Conservation (phyloP, 257 asterid species). For the Eucommia ulmoides region DNA sequence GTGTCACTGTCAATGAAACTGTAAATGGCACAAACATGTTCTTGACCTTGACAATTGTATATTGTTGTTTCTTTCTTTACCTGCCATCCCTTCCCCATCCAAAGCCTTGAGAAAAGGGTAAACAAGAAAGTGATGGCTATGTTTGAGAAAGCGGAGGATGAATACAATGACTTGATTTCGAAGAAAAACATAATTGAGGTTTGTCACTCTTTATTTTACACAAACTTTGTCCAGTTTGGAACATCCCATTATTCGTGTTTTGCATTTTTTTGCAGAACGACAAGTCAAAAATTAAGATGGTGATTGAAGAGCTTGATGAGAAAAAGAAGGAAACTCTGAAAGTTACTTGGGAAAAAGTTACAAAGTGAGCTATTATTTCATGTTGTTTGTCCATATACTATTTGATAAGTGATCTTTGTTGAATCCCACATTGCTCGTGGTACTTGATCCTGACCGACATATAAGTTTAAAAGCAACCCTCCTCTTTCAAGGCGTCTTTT, state of each 20-base stretch:
- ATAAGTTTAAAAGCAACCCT: too few relatives aligned
- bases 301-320: conserved; percentile 97
- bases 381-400: neutral
- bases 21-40: conserved; percentile 3
- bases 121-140: conserved; percentile 94
- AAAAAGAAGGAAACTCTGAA: conserved; percentile 88
- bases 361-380: conserved; percentile 48
- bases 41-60: too few relatives aligned
- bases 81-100: conserved; percentile 11
- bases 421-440: too few relatives aligned
- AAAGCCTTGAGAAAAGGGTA: conserved; percentile 95
- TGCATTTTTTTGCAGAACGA: conserved; percentile 49
- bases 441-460: too few relatives aligned
- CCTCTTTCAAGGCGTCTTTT: too few relatives aligned
- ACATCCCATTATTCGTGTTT: conserved; percentile 16
- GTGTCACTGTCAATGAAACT: neutral
- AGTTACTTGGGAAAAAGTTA: conserved; percentile 95
- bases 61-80: conserved; percentile 12
- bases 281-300: conserved; percentile 87
- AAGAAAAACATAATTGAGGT: conserved; percentile 96
- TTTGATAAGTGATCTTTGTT: too few relatives aligned
- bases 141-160: conserved; percentile 99
- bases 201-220: conserved; percentile 13
- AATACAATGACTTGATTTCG: conserved; percentile 77
- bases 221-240: conserved; percentile 1